These are phyloP conservation scores for Ananas comosus DNA, from an alignment of 176 grass and related monocot genomes.

Conservation along the genomic window DNA sequence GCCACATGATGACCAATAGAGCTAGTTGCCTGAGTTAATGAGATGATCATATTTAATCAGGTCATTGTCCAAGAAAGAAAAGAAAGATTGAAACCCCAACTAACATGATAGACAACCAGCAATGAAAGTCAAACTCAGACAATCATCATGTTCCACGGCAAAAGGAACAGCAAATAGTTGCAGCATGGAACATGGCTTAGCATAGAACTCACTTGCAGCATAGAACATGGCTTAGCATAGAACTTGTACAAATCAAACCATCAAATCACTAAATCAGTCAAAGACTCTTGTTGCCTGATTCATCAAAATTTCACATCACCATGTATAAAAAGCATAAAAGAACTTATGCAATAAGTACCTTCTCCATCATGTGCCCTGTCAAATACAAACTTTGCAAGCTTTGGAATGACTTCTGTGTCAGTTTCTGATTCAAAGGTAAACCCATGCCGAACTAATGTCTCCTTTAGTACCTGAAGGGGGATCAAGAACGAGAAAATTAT, in stretches of 20 bases:
- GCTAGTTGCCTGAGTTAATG: too few relatives aligned
- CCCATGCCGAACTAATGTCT: conserved; percentile 64
- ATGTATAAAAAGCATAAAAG: neutral
- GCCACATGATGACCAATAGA: too few relatives aligned
- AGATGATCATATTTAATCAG: too few relatives aligned
- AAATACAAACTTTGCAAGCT: conserved; percentile 95
- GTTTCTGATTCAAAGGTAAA: conserved; percentile 91
- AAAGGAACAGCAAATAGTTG: too few relatives aligned
- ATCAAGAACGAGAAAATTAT: conserved; percentile 6
- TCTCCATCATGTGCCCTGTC: conserved; percentile 61
- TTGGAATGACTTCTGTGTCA: conserved; percentile 96
- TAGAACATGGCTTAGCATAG: too few relatives aligned
- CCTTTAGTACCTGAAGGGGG: conserved; percentile 68
- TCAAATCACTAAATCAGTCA: neutral
- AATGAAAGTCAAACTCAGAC: too few relatives aligned
- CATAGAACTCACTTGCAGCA: too few relatives aligned
- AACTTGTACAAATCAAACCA: neutral
- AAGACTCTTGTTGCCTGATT: neutral
- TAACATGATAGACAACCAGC: too few relatives aligned
- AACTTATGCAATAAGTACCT: conserved; percentile 28
- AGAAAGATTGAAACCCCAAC: too few relatives aligned
- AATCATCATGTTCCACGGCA: too few relatives aligned
- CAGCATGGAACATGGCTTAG: too few relatives aligned
- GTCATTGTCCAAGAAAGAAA: too few relatives aligned
- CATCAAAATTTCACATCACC: neutral